Evolutionary conservation across 148 eudicot species (phyloP).

Genomic region (Chenopodium quinoa): DNA sequence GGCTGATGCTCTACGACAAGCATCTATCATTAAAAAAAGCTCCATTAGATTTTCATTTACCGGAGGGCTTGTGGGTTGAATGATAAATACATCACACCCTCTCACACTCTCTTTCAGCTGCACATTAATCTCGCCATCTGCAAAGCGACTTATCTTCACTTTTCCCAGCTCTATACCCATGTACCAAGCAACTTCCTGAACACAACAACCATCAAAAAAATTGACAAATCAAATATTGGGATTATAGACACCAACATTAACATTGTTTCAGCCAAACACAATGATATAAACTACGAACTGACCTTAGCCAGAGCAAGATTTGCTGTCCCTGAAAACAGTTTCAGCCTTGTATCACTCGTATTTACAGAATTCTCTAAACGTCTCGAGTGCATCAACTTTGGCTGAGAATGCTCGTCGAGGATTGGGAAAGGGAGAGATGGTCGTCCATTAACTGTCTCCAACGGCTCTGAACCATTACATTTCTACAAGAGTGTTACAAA

Average conservation of each 20-base stretch:
- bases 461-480: conserved; percentile 50
- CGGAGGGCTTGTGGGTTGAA: conserved; percentile 94
- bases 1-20: conserved; percentile 97
- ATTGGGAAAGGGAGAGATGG: conserved; percentile 67
- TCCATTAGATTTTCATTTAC: conserved; percentile 98
- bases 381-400: conserved; percentile 58
- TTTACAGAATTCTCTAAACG: conserved; percentile 52
- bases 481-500: conserved; percentile 35
- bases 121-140: conserved; percentile 95
- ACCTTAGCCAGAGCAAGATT: conserved; percentile 92
- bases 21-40: conserved; percentile 85
- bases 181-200: conserved; percentile 83
- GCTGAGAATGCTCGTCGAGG: conserved; percentile 47
- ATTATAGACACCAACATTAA: neutral
- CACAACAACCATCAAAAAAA: conserved; percentile 8
- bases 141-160: conserved; percentile 71
- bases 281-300: neutral
- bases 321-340: conserved; percentile 84
- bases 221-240: neutral
- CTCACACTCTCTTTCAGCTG: conserved; percentile 95
- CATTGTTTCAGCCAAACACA: neutral
- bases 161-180: conserved; percentile 89
- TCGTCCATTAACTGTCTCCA: conserved; percentile 53
- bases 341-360: conserved; percentile 52
- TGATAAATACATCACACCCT: conserved; percentile 89